Conservation (phyloP, 352 stramenopile species). For the Phytophthora vignae region DNA sequence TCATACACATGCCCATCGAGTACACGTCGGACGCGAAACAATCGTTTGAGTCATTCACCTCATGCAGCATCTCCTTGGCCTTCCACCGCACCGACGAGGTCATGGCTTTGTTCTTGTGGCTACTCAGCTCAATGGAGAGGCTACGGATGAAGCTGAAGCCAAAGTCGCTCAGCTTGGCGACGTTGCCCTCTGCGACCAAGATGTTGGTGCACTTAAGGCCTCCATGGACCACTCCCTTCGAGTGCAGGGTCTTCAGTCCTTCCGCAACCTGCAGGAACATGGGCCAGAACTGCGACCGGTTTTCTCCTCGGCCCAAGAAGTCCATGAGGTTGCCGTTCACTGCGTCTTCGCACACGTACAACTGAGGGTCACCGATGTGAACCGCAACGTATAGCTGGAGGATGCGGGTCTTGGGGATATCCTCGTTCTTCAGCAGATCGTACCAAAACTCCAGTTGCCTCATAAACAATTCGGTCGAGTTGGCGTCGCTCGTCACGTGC, state of each 20-base stretch:
- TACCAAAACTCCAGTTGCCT: not conserved
- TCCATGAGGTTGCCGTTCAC: slow-evolving; percentile 2
- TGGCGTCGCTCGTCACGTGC: not conserved
- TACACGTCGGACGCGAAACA: slow-evolving; percentile 5
- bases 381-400: not conserved
- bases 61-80: slow-evolving; percentile 7
- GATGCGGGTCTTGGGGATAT: not conserved
- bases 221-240: slow-evolving; percentile 1
- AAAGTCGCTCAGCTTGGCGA: slow-evolving; percentile 6
- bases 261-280: slow-evolving; percentile 11
- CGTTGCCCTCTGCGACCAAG: slow-evolving; percentile 3
- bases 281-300: slow-evolving; percentile 2
- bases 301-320: slow-evolving; percentile 7
- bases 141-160: slow-evolving; percentile 14
- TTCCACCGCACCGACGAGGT: slow-evolving; percentile 5
- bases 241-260: slow-evolving; percentile 9
- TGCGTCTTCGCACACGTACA: slow-evolving; percentile 22
- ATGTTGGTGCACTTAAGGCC: slow-evolving; percentile 21
- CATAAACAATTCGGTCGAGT: not conserved
- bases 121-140: slow-evolving; percentile 13
- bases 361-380: not conserved
- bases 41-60: not conserved
- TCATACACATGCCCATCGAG: slow-evolving; percentile 15
- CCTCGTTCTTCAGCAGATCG: not conserved
- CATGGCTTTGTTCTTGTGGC: not conserved